Base-by-base conservation (phyloP, 148 eudicot species). In the Pouteria glomerata region DNA sequence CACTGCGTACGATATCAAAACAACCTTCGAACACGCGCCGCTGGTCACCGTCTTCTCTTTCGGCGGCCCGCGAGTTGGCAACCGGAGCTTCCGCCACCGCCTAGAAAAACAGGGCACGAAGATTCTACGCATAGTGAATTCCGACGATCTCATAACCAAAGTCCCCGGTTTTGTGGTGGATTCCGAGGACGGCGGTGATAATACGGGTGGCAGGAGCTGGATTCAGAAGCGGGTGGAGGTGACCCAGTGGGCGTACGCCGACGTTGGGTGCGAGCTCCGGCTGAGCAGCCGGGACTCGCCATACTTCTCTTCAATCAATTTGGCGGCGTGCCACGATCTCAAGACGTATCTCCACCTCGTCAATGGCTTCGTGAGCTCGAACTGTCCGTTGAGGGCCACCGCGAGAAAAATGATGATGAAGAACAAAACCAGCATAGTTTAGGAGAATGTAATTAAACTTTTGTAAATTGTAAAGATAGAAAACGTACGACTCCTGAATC, bases 1-100 rank as follows among this genome's bases (percentile, higher is more conserved):
- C 7, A 85, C 89, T 0, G 98, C 98, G n/a, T 75, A 89, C 48
- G 97, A 91, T 67, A 84, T 91, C 53, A 87, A 86, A 41, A 68
- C 84, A 33, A 79, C 78, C 18, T 84, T 89, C 67, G 34, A 67
- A n/a, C 55, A 29, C 4, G 73, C 83, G 63, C 90, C 85, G 15
- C 65, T 75, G 0, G 89, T 95, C 21, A 84, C 97, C 1, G 97
- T 95, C 6, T 65, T 95, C 13, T 95, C 98, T 0, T 95, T 91
- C 50, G 96, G 90, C 0, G 98, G 97, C 8, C 98, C 98, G 0
- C 78, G 98, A 2, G 98, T 89, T 1, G 97, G 97, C 0, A 89
- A 95, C 76, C 61, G 64, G 16, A 81, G 87, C 69, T 95, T 95
- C 81, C 63, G 89, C 30, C 57, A 73, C 30, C 69, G 68, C 2